Conservation (phyloP, 73 alveolate species). For the Effrenium voratum region DNA sequence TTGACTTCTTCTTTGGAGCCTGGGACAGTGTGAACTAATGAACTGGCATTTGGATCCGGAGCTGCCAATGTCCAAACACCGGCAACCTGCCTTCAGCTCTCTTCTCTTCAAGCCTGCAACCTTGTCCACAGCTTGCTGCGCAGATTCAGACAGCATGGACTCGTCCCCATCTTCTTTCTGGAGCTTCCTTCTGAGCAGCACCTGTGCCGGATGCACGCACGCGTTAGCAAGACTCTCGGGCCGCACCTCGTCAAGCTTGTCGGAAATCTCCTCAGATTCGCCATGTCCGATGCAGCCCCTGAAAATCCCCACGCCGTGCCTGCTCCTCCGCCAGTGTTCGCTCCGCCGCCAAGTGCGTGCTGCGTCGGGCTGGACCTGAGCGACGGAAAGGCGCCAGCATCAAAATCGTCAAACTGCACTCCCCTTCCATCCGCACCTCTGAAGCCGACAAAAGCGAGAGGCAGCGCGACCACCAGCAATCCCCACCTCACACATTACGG, state of each 20-base stretch:
- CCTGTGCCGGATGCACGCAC: neutral
- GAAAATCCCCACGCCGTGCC: neutral
- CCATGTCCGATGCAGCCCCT: neutral
- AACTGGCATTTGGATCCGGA: neutral
- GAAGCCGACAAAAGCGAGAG: no score
- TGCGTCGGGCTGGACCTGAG: neutral
- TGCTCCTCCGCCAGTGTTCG: constrained; percentile 83
- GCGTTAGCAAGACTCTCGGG: neutral
- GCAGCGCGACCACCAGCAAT: no score
- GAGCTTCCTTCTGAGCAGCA: constrained; percentile 35
- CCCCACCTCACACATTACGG: no score
- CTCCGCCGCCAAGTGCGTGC: constrained; percentile 38
- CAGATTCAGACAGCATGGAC: constrained; percentile 11
- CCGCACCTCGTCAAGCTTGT: constrained; percentile 65
- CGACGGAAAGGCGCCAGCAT: no score
- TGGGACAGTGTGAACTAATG: neutral
- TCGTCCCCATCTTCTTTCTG: neutral
- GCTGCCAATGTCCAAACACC: neutral
- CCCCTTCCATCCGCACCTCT: no score
- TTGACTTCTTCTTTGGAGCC: constrained; percentile 88
- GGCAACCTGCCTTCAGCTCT: constrained; percentile 54
- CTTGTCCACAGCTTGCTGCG: constrained; percentile 65
- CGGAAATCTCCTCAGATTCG: constrained; percentile 47
- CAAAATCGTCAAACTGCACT: no score
- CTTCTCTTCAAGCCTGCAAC: constrained; percentile 85